Base-by-base conservation (phyloP, 495 filamentous ascomycete species). In the Xylaria curta region DNA sequence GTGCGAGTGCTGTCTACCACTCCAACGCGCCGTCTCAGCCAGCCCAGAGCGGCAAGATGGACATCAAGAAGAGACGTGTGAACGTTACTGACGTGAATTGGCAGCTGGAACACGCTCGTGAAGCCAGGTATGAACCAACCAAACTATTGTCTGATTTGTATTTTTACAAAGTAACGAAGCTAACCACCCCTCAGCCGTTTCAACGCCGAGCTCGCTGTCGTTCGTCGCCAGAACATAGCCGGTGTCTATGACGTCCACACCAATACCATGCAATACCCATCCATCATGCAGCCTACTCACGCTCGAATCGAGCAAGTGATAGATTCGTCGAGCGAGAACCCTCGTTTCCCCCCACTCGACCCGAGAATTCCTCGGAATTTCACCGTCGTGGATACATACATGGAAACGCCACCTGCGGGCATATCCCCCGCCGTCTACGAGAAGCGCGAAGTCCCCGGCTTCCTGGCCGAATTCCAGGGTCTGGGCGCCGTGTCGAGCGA, bases 1-100 rank as follows among this genome's bases (percentile, higher is more conserved):
- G 96, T 33, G 96, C 96, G 24, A 98, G 95, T 74, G 90, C 90
- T 51, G 96, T 99, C 15, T 99, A 99, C 76, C 94, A 98, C 76
- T 93, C 93, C 1, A 91, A 89, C 40, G 89, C 86, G 0, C 93
- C 94, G 2, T 90, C 91, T 33, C 88, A 95, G 19, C 95, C 95
- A 0, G 82, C 90, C 75, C 89, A 90, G 59, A 90, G 86, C 62
- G 93, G 93, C 62, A 96, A 95, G 80, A 86, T 85, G 17, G 84
- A 88, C 17, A 82, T 82, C 65, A 95, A 95, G 81, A 97, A 96
- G 82, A 87, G 92, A 69, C 90, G 92, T 62, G 90, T 97, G 9
- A 89, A 92, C 28, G 90, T 99, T n/a, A 99, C 94, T 36, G 93
- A 95, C 70, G 89, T 91, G n/a, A 99, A 99, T 77, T 99, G 96